phyloP scores from a whole-genome alignment of 306 rosid species.

The Aeschynomene evenia region DNA sequence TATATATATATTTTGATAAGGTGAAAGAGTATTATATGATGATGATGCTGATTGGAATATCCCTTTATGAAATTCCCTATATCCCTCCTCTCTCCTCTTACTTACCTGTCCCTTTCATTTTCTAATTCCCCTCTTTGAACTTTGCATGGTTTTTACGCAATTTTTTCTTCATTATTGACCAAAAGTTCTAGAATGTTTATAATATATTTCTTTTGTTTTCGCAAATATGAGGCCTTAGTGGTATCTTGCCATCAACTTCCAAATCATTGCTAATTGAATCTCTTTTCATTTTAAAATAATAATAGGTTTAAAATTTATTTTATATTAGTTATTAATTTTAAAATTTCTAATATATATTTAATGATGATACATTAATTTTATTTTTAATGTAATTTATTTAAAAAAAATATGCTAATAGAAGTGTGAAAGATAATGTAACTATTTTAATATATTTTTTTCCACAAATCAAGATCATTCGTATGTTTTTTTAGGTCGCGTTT shows the following conservation, averaged over 20 bases:
- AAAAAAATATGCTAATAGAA: no score
- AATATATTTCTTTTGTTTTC: not conserved
- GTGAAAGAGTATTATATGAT: not conserved
- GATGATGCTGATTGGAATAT: conserved; percentile 32
- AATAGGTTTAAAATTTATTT: no score
- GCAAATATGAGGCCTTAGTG: not conserved
- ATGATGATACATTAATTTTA: no score
- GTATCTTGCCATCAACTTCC: not conserved
- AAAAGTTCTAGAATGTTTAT: not conserved
- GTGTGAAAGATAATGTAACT: no score
- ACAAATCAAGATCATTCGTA: no score
- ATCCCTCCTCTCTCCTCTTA: not conserved
- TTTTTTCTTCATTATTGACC: conserved; percentile 4
- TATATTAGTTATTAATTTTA: no score
- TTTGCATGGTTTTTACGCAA: not conserved
- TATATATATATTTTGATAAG: no score
- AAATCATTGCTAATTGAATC: not conserved
- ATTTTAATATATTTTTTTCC: no score
- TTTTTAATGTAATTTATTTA: no score
- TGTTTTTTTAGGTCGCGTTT: no score
- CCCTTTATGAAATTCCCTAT: not conserved
- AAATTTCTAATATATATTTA: no score
- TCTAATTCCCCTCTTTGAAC: not conserved
- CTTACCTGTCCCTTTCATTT: not conserved
- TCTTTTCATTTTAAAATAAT: no score